These are phyloP conservation scores for Candida glucosophila DNA, from an alignment of 1,139 yeast species.

Conservation along the genomic window DNA sequence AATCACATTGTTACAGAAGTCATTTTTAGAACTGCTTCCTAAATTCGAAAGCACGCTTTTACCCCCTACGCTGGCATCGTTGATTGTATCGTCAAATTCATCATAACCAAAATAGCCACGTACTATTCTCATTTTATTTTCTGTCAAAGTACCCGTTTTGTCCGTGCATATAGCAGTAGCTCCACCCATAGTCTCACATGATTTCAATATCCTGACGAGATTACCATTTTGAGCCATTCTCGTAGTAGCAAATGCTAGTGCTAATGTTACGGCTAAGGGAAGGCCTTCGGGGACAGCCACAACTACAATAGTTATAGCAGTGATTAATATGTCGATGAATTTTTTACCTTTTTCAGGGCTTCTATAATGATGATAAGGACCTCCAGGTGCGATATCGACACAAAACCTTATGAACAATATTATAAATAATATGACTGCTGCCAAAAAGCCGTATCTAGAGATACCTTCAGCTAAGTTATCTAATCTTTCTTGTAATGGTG, in stretches of 20 bases:
- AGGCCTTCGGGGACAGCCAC: slow-evolving; percentile 99
- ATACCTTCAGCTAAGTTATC: slow-evolving; percentile 84
- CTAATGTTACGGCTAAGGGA: slow-evolving; percentile 92
- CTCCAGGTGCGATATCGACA: slow-evolving; percentile 52
- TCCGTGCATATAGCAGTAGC: slow-evolving; percentile 97
- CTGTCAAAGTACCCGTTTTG: slow-evolving; percentile 94
- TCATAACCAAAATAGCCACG: slow-evolving; percentile 51
- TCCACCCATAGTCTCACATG: slow-evolving; percentile 99
- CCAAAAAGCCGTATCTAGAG: slow-evolving; percentile 84
- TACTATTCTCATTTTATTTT: slow-evolving; percentile 85
- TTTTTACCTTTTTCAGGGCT: slow-evolving; percentile 76
- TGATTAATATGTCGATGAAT: slow-evolving; percentile 78
- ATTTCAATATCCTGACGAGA: slow-evolving; percentile 82
- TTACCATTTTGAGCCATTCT: slow-evolving; percentile 97
- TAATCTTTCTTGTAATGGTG: slow-evolving; percentile 83
- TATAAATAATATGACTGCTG: slow-evolving; percentile 70
- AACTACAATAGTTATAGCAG: slow-evolving; percentile 85
- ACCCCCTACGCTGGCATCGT: slow-evolving; percentile 19
- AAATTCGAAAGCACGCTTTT: slow-evolving; percentile 22
- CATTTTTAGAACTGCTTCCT: slow-evolving; percentile 21
- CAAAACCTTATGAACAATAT: slow-evolving; percentile 73
- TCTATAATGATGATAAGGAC: slow-evolving; percentile 31
- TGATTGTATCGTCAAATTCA: slow-evolving; percentile 37
- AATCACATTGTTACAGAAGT: slow-evolving; percentile 53
- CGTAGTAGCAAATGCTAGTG: slow-evolving; percentile 95